Percentiles rank a stretch among this genome's conserved stretches.
phyloP scores from a whole-genome alignment of 257 asterid genomes.

The Fraxinus cuspidata region DNA sequence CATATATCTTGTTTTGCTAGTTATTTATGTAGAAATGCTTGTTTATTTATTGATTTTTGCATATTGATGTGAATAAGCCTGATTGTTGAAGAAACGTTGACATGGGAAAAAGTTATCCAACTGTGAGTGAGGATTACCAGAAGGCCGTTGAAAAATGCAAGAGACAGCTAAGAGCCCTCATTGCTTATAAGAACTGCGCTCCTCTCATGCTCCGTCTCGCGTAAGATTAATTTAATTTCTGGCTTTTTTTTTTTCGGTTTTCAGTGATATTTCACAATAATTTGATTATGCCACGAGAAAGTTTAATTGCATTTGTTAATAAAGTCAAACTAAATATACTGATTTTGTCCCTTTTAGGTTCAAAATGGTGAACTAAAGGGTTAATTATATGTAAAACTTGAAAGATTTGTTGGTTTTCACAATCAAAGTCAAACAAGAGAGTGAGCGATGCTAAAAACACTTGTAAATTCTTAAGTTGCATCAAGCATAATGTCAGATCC shows the following conservation, averaged over 20 bases:
- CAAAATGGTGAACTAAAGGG: background rate
- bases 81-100: constrained; percentile 35
- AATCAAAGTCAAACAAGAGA: background rate
- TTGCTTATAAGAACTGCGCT: constrained; percentile 85
- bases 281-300: too few species aligned
- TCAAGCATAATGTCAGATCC: background rate
- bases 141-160: constrained; percentile 72
- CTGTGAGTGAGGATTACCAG: constrained; percentile 71
- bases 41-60: background rate
- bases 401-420: background rate
- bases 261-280: background rate
- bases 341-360: background rate
- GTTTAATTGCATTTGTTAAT: background rate
- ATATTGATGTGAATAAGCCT: constrained; percentile 6
- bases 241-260: background rate
- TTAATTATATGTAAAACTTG: background rate
- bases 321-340: background rate
- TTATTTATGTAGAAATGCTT: background rate
- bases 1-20: background rate
- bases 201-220: constrained; percentile 87
- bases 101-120: constrained; percentile 79
- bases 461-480: background rate
- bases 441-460: background rate
- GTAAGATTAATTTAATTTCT: constrained; percentile 34
- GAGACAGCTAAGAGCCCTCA: constrained; percentile 83